These are phyloP conservation scores for Saccharomycodes ludwigii DNA, from an alignment of 805 yeast genomes.

Conservation along the genomic window DNA sequence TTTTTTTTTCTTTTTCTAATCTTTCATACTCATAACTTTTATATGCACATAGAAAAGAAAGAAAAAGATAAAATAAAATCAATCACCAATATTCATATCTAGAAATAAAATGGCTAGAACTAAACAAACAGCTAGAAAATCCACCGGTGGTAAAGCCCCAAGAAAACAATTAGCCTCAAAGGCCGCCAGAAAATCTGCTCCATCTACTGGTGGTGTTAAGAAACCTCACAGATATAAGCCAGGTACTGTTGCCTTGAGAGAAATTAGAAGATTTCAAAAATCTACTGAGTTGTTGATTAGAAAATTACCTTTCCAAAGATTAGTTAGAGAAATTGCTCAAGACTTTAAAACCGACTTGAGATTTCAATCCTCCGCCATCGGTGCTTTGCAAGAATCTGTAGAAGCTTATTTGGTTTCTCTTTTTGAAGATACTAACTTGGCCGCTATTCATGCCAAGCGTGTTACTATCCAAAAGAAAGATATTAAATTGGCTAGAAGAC, in stretches of 20 bases:
- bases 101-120: slow-evolving; percentile 69
- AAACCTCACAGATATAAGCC: slow-evolving; percentile 95
- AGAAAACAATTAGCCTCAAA: slow-evolving; percentile 86
- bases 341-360: slow-evolving; percentile 88
- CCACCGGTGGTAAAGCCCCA: slow-evolving; percentile 94
- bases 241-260: slow-evolving; percentile 94
- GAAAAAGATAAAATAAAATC: slow-evolving; percentile 2
- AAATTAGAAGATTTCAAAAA: slow-evolving; percentile 94
- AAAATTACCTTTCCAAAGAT: slow-evolving; percentile 94
- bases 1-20: no score
- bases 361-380: slow-evolving; percentile 95
- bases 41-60: no score
- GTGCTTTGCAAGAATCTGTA: slow-evolving; percentile 97
- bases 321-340: slow-evolving; percentile 91
- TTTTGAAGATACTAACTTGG: slow-evolving; percentile 95
- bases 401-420: slow-evolving; percentile 95
- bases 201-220: slow-evolving; percentile 87
- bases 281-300: slow-evolving; percentile 90
- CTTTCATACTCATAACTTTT: no score
- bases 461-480: slow-evolving; percentile 98
- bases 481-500: slow-evolving; percentile 94
- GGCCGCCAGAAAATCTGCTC: slow-evolving; percentile 90
- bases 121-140: slow-evolving; percentile 88
- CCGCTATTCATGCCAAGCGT: slow-evolving; percentile 98
- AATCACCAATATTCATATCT: slow-evolving; percentile 2